Evolutionary conservation across 257 asterid species (phyloP), one percentile per base, ranked within the genome.

Genomic region (Petunia axillaris): DNA sequence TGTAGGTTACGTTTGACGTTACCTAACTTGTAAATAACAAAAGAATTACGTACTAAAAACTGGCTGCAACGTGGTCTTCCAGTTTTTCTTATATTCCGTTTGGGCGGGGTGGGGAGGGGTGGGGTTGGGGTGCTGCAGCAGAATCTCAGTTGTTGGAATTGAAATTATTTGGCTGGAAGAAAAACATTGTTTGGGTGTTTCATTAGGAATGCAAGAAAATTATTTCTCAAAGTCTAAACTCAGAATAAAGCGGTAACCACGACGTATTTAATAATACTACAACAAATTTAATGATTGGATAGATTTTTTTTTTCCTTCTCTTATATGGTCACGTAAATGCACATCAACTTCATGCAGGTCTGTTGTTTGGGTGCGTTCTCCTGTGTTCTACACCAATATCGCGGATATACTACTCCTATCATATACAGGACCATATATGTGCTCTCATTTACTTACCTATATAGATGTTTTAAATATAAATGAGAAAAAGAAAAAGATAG

Each of bases 11-110:
- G 6, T 71, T 48, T 48, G 77, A 35, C 35, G 44, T 35, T 48
- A 71, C 60, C 77, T 48, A 71, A 35, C 77, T 71, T 16, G 39
- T 25, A 71, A 71, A 6, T 71, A 55, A 50, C 44, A 71, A 35
- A 10, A 7, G 25, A 25, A 25, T 25, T 25, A 25, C 25, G 25
- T 25, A 25, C 25, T 25, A 48, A 48, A 25, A 71, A 48, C 6
- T 0, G 41, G 77, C 43, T 46, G 8, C 9, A 46, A 25, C 48
- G 14, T 38, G 40, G 59, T 48, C 48, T 48, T 0, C 35, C 39
- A 59, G 10, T 16, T 59, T 4, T 52, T 14, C 1, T 52, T 9
- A 8, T 9, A 8, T 52, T 3, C 5, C 57, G 0, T 10, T 52
- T 52, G 9, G 57, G 57, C 57, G 25, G 25, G 25, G 25, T 25